Conservation (phyloP, 768 basidiomycete genomes). For the Lactifluus piperatus region DNA sequence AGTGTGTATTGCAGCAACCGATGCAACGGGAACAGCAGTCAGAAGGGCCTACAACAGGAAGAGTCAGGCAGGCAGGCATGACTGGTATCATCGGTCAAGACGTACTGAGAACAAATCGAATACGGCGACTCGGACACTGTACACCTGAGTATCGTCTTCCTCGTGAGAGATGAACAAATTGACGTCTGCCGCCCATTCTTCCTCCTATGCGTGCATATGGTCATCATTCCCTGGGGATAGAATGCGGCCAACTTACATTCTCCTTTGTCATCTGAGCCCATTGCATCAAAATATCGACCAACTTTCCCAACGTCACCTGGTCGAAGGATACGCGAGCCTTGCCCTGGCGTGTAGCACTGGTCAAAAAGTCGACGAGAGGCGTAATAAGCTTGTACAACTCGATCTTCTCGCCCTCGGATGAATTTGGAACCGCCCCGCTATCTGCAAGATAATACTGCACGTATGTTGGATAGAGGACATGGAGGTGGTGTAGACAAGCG, state of each 20-base stretch:
- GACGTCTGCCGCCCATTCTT: slow-evolving; percentile 81
- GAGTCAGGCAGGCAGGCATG: neutral
- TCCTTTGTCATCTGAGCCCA: slow-evolving; percentile 86
- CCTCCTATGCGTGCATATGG: slow-evolving; percentile 47
- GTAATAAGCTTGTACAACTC: slow-evolving; percentile 71
- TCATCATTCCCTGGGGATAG: neutral
- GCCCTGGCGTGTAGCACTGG: slow-evolving; percentile 54
- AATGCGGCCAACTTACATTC: slow-evolving; percentile 48
- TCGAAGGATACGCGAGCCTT: slow-evolving; percentile 59
- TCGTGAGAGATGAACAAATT: slow-evolving; percentile 94
- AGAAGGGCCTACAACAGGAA: slow-evolving; percentile 41
- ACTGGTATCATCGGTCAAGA: slow-evolving; percentile 8
- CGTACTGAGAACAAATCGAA: slow-evolving; percentile 75
- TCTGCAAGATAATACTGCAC: slow-evolving; percentile 51
- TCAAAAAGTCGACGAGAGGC: slow-evolving; percentile 74
- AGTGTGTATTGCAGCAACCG: slow-evolving; percentile 44
- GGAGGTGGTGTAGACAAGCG: slow-evolving; percentile 51
- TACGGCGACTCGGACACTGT: slow-evolving; percentile 75
- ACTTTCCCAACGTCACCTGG: slow-evolving; percentile 35
- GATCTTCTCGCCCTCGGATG: slow-evolving; percentile 68
- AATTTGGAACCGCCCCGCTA: slow-evolving; percentile 45
- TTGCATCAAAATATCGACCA: slow-evolving; percentile 51
- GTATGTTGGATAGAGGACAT: slow-evolving; percentile 50
- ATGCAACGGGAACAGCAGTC: slow-evolving; percentile 43
- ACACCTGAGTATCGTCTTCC: slow-evolving; percentile 79